Evolutionary conservation across 352 stramenopile genomes (phyloP).

Genomic region (Blastocystis sp.): DNA sequence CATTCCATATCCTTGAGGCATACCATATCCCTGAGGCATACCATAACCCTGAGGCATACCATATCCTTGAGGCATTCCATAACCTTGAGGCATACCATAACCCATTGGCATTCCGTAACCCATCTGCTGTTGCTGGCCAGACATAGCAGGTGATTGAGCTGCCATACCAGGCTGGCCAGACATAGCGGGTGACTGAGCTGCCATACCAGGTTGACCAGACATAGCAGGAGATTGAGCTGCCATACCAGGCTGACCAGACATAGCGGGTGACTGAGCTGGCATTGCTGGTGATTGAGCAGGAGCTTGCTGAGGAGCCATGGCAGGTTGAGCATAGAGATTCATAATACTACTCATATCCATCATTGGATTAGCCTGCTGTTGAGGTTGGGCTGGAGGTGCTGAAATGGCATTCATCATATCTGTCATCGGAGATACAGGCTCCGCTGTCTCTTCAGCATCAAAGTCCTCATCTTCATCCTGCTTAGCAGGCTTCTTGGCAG

Average conservation of each 20-base stretch:
- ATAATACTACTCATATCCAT: neutral
- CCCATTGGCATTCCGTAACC: slow-evolving; percentile 57
- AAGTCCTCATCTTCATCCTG: slow-evolving; percentile 32
- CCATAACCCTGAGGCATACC: slow-evolving; percentile 42
- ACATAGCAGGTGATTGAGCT: neutral
- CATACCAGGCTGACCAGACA: neutral
- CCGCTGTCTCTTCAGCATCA: slow-evolving; percentile 11
- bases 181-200: neutral
- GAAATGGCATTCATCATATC: slow-evolving; percentile 44
- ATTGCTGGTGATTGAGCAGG: neutral
- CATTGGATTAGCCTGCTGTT: neutral
- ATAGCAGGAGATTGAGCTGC: neutral
- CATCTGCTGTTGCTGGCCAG: slow-evolving; percentile 37
- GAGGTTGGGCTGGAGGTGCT: neutral
- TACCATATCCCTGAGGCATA: slow-evolving; percentile 6
- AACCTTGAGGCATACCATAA: slow-evolving; percentile 26
- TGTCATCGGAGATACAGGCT: slow-evolving; percentile 48
- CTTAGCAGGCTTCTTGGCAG: neutral
- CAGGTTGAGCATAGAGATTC: neutral
- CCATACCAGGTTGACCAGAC: neutral
- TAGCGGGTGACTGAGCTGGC: neutral
- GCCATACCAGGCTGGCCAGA: neutral
- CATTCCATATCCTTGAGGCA: neutral
- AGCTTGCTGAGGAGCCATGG: neutral
- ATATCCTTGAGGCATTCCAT: slow-evolving; percentile 25